Percentiles rank a stretch among this genome's conserved stretches.
Evolutionary conservation across 108 stramenopile species (phyloP).

Genomic region (Nannochloropsis salina): DNA sequence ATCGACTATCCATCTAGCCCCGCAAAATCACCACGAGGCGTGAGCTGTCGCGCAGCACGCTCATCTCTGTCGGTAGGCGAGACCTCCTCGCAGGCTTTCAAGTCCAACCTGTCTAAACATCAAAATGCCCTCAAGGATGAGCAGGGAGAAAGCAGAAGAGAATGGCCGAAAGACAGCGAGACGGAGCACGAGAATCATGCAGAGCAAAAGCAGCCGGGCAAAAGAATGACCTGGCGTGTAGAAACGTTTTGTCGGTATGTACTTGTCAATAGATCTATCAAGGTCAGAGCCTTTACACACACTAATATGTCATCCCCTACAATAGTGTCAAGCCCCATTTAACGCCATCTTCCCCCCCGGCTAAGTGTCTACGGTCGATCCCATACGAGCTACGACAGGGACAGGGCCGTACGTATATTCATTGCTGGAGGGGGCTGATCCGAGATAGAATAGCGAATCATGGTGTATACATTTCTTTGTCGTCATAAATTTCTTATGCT

Average conservation of each 20-base stretch:
- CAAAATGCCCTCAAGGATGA: background rate
- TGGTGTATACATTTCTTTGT: background rate
- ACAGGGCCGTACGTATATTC: background rate
- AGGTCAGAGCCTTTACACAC: too few relatives aligned
- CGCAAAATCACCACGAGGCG: too few relatives aligned
- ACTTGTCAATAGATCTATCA: background rate
- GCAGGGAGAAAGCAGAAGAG: background rate
- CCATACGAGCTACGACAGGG: background rate
- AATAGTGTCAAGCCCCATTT: background rate
- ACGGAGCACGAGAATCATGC: background rate
- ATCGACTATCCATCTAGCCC: too few relatives aligned
- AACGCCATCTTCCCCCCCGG: background rate
- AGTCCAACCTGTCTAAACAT: background rate
- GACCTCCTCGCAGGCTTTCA: background rate
- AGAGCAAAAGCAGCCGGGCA: background rate
- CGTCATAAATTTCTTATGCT: background rate
- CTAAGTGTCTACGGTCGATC: background rate
- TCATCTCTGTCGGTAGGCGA: background rate
- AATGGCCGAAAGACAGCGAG: background rate
- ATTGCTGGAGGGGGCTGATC: background rate
- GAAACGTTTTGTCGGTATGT: slow-evolving; percentile 15
- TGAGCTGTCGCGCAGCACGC: background rate
- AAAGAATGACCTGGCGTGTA: background rate
- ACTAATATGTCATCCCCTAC: background rate
- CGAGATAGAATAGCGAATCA: background rate